Conservation (phyloP, 2,329 filamentous ascomycete species). For the Zymoseptoria tritici region DNA sequence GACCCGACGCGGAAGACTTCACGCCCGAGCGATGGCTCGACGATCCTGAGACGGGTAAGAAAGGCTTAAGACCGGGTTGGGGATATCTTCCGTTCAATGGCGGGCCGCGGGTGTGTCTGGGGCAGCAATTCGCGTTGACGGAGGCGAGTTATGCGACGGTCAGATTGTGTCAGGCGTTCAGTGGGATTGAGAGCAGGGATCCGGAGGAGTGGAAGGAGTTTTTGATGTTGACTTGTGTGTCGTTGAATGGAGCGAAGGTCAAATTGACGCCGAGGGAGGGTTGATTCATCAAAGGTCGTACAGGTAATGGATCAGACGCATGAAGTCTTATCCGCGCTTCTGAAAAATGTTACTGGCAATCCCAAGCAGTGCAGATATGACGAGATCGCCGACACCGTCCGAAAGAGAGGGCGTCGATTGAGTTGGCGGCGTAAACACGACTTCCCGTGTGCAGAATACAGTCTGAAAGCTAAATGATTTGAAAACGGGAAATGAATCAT, state of each 20-base stretch:
- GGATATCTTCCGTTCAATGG: conserved; percentile 34
- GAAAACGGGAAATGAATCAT: no score
- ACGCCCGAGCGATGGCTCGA: conserved; percentile 38
- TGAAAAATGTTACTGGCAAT: no score
- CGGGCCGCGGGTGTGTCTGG: conserved; percentile 30
- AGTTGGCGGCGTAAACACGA: no score
- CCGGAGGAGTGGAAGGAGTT: conserved; percentile 24
- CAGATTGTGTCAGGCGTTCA: conserved; percentile 65
- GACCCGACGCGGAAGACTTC: conserved; percentile 25
- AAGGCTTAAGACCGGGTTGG: conserved; percentile 29
- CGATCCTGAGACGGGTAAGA: conserved; percentile 18
- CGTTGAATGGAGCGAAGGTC: conserved; percentile 25
- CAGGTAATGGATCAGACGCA: not conserved
- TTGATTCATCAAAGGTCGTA: not conserved
- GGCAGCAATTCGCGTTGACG: conserved; percentile 68
- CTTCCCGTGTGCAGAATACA: no score
- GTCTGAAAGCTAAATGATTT: no score
- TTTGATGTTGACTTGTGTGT: conserved; percentile 25
- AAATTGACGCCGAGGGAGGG: conserved; percentile 14
- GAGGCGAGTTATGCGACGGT: conserved; percentile 69
- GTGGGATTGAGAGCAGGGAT: conserved; percentile 32
- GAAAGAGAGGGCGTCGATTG: no score
- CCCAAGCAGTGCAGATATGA: no score
- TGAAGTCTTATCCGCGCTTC: no score
- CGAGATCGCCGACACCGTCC: no score